Conservation (phyloP, 352 stramenopile species). For the Peronosclerospora sorghi region DNA sequence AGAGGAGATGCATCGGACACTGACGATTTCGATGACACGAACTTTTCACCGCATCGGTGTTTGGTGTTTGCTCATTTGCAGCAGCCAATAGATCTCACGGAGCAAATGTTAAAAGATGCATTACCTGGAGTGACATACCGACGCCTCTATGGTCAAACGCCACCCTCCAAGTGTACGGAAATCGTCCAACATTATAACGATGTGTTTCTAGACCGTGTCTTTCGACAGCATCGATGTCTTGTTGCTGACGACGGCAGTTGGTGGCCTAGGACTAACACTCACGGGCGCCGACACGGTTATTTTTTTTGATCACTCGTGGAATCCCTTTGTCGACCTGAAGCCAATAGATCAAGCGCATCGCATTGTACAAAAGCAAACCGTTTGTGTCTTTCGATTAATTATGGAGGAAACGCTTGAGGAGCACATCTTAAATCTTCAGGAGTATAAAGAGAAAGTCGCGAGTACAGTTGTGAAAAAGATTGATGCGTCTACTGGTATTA, state of each 20-base stretch:
- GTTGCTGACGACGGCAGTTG: slow-evolving; percentile 92
- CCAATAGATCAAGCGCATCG: slow-evolving; percentile 82
- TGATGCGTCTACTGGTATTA: slow-evolving; percentile 47
- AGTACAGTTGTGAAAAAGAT: slow-evolving; percentile 45
- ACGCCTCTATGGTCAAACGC: slow-evolving; percentile 88
- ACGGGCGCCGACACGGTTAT: slow-evolving; percentile 95
- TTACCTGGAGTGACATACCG: slow-evolving; percentile 72
- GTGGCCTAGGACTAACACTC: slow-evolving; percentile 93
- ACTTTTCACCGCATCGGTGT: slow-evolving; percentile 77
- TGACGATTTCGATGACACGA: slow-evolving; percentile 2
- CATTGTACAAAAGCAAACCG: slow-evolving; percentile 55
- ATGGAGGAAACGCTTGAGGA: slow-evolving; percentile 65
- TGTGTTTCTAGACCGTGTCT: no score
- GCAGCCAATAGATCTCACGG: slow-evolving; percentile 88
- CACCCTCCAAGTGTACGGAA: slow-evolving; percentile 43
- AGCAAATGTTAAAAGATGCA: slow-evolving; percentile 74
- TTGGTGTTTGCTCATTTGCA: slow-evolving; percentile 94
- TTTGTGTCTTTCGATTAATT: slow-evolving; percentile 73
- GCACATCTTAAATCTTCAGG: slow-evolving; percentile 69
- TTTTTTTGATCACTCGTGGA: slow-evolving; percentile 97
- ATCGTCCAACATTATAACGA: slow-evolving; percentile 89
- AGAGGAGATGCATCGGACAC: not conserved
- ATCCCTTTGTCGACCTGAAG: slow-evolving; percentile 93
- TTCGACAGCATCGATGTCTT: slow-evolving; percentile 90
- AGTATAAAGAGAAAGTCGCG: slow-evolving; percentile 67